Conservation (phyloP, 257 asterid genomes). For the Gardenia jasminoides region DNA sequence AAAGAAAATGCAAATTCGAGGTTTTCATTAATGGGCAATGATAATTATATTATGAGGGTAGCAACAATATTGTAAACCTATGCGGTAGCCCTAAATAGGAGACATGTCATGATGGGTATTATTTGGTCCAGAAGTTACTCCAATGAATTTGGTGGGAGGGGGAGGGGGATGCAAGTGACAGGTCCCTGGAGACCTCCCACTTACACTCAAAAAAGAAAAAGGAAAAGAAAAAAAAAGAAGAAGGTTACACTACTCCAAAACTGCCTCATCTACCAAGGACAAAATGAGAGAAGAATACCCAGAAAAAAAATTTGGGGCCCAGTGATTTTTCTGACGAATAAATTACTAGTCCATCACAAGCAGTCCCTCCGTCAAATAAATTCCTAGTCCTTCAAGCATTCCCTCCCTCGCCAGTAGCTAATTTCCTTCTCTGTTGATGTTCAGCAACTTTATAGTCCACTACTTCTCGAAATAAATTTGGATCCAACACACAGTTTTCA, state of each 20-base stretch:
- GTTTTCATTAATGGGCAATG: not conserved
- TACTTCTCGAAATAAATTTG: conserved; percentile 73
- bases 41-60: not conserved
- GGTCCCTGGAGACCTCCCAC: too few species aligned
- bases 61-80: not conserved
- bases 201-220: too few species aligned
- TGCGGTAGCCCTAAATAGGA: not conserved
- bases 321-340: not conserved
- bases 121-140: conserved; percentile 3
- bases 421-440: conserved; percentile 85
- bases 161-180: too few species aligned
- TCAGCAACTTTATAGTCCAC: conserved; percentile 88
- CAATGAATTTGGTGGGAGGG: too few species aligned
- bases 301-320: not conserved
- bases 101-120: not conserved
- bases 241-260: conserved; percentile 23
- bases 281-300: conserved; percentile 7
- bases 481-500: conserved; percentile 67
- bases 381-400: conserved; percentile 18
- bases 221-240: too few species aligned
- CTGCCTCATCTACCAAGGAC: conserved; percentile 4
- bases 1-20: not conserved
- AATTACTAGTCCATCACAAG: too few species aligned
- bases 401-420: conserved; percentile 30
- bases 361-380: too few species aligned